Evolutionary conservation across 2,329 filamentous ascomycete species (phyloP).

Genomic region (Botrytis deweyae): DNA sequence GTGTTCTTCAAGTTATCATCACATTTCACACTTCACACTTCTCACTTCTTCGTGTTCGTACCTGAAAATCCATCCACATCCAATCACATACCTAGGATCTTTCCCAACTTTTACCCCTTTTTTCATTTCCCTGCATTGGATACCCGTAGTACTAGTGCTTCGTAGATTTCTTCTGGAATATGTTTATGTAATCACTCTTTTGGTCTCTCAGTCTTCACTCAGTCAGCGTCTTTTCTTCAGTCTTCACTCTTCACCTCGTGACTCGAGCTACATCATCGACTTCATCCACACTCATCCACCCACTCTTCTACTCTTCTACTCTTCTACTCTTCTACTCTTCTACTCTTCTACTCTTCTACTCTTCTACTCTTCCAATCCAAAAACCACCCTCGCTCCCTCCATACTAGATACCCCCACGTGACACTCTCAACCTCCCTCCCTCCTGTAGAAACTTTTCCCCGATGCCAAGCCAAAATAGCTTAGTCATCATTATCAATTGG

Average conservation of each 20-base stretch:
- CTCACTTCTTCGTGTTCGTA: constrained; percentile 1
- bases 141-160: not conserved
- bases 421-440: too few species aligned
- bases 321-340: not conserved
- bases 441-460: constrained; percentile 1
- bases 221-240: too few species aligned
- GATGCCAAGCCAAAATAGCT: not conserved
- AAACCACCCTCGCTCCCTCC: too few species aligned
- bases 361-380: too few species aligned
- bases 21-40: not conserved
- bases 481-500: not conserved
- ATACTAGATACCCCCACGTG: not conserved
- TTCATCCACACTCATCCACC: too few species aligned
- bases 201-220: too few species aligned
- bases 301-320: too few species aligned
- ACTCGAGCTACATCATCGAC: too few species aligned
- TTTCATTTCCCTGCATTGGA: not conserved
- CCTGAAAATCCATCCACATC: not conserved
- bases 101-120: not conserved
- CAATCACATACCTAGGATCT: not conserved
- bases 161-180: not conserved
- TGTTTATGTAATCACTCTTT: not conserved
- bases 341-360: not conserved
- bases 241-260: too few species aligned
- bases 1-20: not conserved